Evolutionary conservation across 192 early-diverging fungal genomes (phyloP).

Genomic region (Coemansia sp.): DNA sequence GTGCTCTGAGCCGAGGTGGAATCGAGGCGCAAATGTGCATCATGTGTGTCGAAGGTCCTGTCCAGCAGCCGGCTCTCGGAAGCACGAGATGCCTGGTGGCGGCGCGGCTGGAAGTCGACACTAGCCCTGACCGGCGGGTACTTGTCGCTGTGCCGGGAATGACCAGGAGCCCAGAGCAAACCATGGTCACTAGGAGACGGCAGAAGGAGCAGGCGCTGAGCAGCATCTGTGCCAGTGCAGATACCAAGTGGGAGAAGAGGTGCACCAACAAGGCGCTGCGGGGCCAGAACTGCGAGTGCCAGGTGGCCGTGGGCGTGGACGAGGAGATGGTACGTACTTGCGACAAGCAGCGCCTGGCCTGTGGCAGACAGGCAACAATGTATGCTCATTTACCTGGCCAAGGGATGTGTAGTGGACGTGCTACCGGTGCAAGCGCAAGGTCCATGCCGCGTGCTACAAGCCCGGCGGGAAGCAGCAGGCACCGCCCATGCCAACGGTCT

Average conservation of each 20-base stretch:
- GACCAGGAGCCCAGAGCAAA: background rate
- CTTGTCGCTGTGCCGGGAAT: constrained; percentile 18
- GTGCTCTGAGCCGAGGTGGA: background rate
- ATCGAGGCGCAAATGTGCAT: constrained; percentile 21
- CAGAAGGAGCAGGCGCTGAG: background rate
- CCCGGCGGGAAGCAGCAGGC: background rate
- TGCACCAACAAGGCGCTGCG: background rate
- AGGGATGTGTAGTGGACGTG: constrained; percentile 18
- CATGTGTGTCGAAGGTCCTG: constrained; percentile 31
- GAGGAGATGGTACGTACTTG: constrained; percentile 7
- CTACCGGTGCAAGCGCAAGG: constrained; percentile 21
- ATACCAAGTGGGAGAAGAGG: background rate
- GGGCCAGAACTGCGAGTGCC: constrained; percentile 9
- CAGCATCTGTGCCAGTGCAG: background rate
- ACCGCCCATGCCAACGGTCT: constrained; percentile 1
- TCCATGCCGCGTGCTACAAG: constrained; percentile 22
- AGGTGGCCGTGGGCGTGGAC: background rate
- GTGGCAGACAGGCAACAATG: background rate
- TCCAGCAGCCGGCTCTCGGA: constrained; percentile 28
- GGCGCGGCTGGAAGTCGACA: constrained; percentile 20
- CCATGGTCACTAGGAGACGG: background rate
- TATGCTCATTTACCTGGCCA: background rate
- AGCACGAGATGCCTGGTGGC: constrained; percentile 14
- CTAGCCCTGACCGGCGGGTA: constrained; percentile 11
- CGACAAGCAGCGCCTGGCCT: background rate